phyloP scores from a whole-genome alignment of 345 rosid species.

The Trapa incisa region DNA sequence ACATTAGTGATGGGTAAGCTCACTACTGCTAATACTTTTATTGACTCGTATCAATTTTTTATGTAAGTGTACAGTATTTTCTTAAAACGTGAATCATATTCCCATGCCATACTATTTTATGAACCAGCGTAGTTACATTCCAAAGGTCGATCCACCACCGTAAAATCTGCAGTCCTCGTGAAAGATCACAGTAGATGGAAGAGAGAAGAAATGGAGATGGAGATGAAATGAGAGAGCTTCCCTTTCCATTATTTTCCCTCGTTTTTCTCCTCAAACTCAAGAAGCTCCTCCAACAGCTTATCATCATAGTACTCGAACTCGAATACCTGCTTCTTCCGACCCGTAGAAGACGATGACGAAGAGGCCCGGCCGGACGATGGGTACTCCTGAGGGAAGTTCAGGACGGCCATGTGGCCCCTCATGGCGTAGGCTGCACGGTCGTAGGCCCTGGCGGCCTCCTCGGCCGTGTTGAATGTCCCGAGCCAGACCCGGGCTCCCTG shows the following conservation, averaged over 20 bases:
- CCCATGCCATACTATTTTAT: too few relatives aligned
- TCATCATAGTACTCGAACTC: slow-evolving; percentile 78
- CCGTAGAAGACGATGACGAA: slow-evolving; percentile 9
- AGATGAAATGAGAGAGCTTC: background rate
- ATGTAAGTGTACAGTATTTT: too few relatives aligned
- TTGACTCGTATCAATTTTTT: too few relatives aligned
- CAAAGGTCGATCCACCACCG: too few relatives aligned
- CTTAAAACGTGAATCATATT: too few relatives aligned
- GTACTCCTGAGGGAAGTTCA: slow-evolving; percentile 71
- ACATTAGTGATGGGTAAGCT: too few relatives aligned
- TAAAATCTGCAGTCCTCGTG: too few relatives aligned
- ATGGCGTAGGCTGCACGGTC: slow-evolving; percentile 73
- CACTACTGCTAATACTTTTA: too few relatives aligned
- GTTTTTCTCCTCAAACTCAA: slow-evolving; percentile 34
- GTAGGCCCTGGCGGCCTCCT: slow-evolving; percentile 83
- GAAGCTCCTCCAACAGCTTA: slow-evolving; percentile 65
- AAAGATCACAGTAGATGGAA: background rate
- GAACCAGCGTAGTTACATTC: too few relatives aligned
- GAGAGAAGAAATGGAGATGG: background rate
- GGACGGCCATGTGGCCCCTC: slow-evolving; percentile 71
- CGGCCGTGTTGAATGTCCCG: slow-evolving; percentile 50
- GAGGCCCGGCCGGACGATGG: slow-evolving; percentile 17
- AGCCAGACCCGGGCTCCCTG: slow-evolving; percentile 86
- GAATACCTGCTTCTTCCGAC: slow-evolving; percentile 29
- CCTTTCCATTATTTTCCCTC: slow-evolving; percentile 14